phyloP scores from a whole-genome alignment of 208 protist genomes.

The Trichomonas vaginalis region DNA sequence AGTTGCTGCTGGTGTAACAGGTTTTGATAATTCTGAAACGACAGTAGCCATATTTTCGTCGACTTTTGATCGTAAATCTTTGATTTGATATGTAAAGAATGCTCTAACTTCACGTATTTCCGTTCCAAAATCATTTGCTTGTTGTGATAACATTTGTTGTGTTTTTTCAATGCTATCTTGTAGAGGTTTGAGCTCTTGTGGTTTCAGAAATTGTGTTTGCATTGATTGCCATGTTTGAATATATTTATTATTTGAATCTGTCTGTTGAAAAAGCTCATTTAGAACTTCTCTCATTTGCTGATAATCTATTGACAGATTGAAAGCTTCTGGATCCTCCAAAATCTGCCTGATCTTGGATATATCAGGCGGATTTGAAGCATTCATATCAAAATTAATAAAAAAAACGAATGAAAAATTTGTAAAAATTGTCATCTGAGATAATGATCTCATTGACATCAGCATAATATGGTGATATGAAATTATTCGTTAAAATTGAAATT shows the following conservation, averaged over 20 bases:
- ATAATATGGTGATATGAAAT: too few species aligned
- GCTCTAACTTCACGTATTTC: background rate
- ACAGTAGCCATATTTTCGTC: background rate
- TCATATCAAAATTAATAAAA: background rate
- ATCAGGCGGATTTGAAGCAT: background rate
- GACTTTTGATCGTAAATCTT: background rate
- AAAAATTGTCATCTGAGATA: too few species aligned
- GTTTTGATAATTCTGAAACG: background rate
- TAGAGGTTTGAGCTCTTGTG: background rate
- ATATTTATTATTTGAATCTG: background rate
- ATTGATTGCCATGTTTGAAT: background rate
- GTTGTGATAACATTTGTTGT: background rate
- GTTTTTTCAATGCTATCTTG: background rate
- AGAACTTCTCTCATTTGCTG: background rate
- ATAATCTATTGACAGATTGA: background rate
- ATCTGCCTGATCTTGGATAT: background rate
- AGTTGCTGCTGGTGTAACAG: background rate
- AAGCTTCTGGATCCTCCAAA: background rate
- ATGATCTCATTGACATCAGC: too few species aligned
- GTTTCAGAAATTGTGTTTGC: background rate
- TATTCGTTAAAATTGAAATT: too few species aligned
- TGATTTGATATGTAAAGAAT: background rate
- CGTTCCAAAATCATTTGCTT: background rate
- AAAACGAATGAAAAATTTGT: background rate
- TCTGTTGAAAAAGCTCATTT: background rate